These are phyloP conservation scores for Kwoniella shivajii DNA, from an alignment of 1,284 basidiomycete genomes.

Conservation along the genomic window DNA sequence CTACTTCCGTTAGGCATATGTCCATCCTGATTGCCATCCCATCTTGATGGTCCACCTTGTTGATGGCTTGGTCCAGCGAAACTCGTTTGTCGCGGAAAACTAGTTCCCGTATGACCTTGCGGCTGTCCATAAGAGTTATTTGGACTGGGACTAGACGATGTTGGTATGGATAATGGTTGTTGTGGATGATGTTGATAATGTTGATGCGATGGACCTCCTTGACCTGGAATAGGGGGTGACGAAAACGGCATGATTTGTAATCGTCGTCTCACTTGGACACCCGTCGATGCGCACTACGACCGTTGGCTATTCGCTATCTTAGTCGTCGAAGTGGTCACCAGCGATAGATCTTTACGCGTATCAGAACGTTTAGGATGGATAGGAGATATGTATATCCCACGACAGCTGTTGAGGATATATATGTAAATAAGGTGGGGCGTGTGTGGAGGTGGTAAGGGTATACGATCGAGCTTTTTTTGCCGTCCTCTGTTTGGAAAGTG, in stretches of 20 bases:
- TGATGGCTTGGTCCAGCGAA: conserved; percentile 1
- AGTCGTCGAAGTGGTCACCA: too few relatives aligned
- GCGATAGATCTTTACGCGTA: too few relatives aligned
- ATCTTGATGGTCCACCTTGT: conserved; percentile 8
- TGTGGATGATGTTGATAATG: conserved; percentile 10
- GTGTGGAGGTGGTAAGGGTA: not conserved
- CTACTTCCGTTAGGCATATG: not conserved
- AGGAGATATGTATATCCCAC: too few relatives aligned
- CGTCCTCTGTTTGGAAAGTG: not conserved
- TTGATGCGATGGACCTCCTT: too few relatives aligned
- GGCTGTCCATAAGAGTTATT: conserved; percentile 6
- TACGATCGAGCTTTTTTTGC: not conserved
- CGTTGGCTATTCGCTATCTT: not conserved
- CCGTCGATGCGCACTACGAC: not conserved
- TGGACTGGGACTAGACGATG: conserved; percentile 3
- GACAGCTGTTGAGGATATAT: too few relatives aligned
- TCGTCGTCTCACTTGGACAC: not conserved
- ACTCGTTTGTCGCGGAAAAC: conserved; percentile 16
- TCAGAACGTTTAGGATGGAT: too few relatives aligned
- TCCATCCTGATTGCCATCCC: not conserved
- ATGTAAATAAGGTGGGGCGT: too few relatives aligned
- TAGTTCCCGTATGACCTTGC: conserved; percentile 10
- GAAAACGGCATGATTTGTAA: conserved; percentile 14
- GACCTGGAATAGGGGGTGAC: not conserved
- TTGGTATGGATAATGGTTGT: conserved; percentile 19